Conservation (phyloP, 495 filamentous ascomycete species). For the Trichoderma orchidacearum region DNA sequence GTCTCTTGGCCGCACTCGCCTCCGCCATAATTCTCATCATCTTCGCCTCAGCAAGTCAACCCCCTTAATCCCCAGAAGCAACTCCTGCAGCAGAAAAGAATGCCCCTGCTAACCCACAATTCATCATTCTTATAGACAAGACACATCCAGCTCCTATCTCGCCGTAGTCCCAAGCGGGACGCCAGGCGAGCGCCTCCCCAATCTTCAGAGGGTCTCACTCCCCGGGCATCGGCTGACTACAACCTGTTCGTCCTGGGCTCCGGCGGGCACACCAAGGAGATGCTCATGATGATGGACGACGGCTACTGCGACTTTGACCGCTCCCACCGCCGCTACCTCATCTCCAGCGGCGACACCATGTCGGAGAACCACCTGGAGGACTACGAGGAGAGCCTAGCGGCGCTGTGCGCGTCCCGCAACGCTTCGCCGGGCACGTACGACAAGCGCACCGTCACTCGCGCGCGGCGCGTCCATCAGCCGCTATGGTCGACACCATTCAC, state of each 20-base stretch:
- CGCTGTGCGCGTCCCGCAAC: background rate
- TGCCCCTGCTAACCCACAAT: background rate
- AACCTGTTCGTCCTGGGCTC: conserved; percentile 77
- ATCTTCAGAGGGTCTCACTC: background rate
- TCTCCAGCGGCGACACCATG: conserved; percentile 64
- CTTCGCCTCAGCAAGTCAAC: background rate
- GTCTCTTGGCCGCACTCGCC: background rate
- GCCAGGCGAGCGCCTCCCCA: background rate
- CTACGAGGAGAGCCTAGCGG: conserved; percentile 19
- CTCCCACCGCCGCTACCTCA: conserved; percentile 66
- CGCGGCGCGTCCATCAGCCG: conserved; percentile 65
- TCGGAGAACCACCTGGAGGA: conserved; percentile 27
- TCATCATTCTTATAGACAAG: background rate
- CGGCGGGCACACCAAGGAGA: conserved; percentile 89
- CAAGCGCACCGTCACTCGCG: conserved; percentile 52
- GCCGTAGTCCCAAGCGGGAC: background rate
- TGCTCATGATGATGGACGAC: conserved; percentile 62
- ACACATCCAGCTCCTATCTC: conserved; percentile 1
- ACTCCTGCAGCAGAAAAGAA: no score
- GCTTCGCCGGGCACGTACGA: conserved; percentile 13
- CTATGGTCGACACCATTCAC: conserved; percentile 49
- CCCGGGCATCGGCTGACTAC: conserved; percentile 23
- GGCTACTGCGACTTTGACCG: conserved; percentile 28
- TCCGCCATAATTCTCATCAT: background rate
- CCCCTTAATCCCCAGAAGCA: background rate